These are phyloP conservation scores for Globisporangium orthogonon DNA, from an alignment of 352 stramenopile species.

Conservation along the genomic window DNA sequence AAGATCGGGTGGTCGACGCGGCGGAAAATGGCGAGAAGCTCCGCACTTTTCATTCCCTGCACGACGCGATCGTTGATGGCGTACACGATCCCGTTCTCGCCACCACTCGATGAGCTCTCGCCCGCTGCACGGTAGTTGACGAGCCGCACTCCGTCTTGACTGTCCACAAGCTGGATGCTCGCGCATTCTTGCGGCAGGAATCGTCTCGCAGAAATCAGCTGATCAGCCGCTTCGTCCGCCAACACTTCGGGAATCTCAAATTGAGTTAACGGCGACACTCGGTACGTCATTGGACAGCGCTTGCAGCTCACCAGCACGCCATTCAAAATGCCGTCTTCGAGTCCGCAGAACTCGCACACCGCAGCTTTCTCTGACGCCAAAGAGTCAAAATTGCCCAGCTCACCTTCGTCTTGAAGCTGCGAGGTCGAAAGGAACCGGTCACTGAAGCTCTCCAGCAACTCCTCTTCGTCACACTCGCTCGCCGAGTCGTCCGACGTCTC, in stretches of 20 bases:
- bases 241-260: constrained; percentile 51
- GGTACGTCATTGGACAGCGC: constrained; percentile 40
- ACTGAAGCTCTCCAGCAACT: constrained; percentile 48
- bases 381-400: neutral
- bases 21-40: constrained; percentile 33
- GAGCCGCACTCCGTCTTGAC: constrained; percentile 13
- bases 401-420: neutral
- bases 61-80: constrained; percentile 53
- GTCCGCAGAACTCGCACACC: constrained; percentile 44
- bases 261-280: constrained; percentile 31
- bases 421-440: constrained; percentile 30
- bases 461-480: constrained; percentile 36
- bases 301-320: constrained; percentile 39
- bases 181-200: constrained; percentile 11
- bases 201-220: constrained; percentile 5
- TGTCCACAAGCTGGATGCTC: constrained; percentile 7
- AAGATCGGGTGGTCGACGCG: constrained; percentile 24
- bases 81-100: constrained; percentile 22
- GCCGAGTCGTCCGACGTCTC: constrained; percentile 26
- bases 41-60: constrained; percentile 27
- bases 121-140: neutral
- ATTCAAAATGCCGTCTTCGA: constrained; percentile 66
- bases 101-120: neutral
- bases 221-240: constrained; percentile 1
- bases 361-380: neutral